Evolutionary conservation across 2,329 filamentous ascomycete species (phyloP).

Genomic region (Cordyceps cicadae): DNA sequence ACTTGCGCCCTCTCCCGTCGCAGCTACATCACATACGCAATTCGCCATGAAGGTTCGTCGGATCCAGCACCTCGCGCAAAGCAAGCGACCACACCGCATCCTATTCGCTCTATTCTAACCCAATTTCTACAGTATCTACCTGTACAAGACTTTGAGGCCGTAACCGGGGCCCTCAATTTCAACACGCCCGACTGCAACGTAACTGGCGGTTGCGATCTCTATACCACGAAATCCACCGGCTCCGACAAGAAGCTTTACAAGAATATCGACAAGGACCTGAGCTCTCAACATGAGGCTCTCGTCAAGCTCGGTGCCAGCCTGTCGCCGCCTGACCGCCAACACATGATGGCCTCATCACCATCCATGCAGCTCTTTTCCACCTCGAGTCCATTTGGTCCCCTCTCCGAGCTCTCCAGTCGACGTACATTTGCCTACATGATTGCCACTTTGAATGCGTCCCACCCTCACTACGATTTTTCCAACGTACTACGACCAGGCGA

Average conservation of each 20-base stretch:
- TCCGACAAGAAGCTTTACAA: slow-evolving; percentile 97
- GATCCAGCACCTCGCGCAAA: neutral
- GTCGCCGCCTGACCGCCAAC: slow-evolving; percentile 69
- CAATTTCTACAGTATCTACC: slow-evolving; percentile 65
- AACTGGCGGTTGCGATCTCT: slow-evolving; percentile 88
- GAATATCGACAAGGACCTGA: slow-evolving; percentile 84
- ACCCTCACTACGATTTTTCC: slow-evolving; percentile 89
- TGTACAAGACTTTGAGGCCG: slow-evolving; percentile 80
- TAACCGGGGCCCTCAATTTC: slow-evolving; percentile 90
- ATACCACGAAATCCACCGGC: slow-evolving; percentile 93
- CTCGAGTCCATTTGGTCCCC: slow-evolving; percentile 82
- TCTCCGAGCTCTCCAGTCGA: slow-evolving; percentile 80
- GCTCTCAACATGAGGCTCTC: slow-evolving; percentile 83
- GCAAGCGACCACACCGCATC: neutral
- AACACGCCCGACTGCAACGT: slow-evolving; percentile 89
- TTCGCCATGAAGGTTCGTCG: slow-evolving; percentile 31
- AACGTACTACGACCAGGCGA: slow-evolving; percentile 82
- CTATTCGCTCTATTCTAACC: slow-evolving; percentile 8
- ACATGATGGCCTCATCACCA: slow-evolving; percentile 60
- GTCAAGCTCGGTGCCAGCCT: slow-evolving; percentile 79
- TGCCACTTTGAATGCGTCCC: slow-evolving; percentile 89
- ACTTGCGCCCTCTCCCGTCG: neutral
- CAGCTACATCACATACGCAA: slow-evolving; percentile 1
- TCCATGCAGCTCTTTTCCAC: slow-evolving; percentile 56
- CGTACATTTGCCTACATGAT: slow-evolving; percentile 94